phyloP scores from a whole-genome alignment of 2,329 filamentous ascomycete genomes.

The Verticillium longisporum region DNA sequence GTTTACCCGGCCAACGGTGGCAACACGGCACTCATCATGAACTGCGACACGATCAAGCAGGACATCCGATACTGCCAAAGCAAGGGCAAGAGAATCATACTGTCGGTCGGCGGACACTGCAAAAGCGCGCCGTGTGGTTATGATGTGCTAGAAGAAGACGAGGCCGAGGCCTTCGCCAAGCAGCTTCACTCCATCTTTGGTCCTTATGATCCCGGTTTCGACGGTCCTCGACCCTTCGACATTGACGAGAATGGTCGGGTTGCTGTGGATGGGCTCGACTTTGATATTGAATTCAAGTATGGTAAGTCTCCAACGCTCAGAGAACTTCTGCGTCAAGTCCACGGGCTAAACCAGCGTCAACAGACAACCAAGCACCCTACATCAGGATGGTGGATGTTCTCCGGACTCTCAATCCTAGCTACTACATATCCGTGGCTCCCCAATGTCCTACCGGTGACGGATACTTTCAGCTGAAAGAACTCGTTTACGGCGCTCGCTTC shows the following conservation, averaged over 20 bases:
- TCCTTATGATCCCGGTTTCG: slow-evolving; percentile 21
- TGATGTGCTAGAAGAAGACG: slow-evolving; percentile 20
- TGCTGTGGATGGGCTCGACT: slow-evolving; percentile 33
- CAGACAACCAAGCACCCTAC: slow-evolving; percentile 24
- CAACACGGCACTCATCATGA: slow-evolving; percentile 22
- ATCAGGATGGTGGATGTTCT: slow-evolving; percentile 29
- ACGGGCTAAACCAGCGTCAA: background rate
- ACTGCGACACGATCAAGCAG: slow-evolving; percentile 27
- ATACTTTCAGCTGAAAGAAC: slow-evolving; percentile 24
- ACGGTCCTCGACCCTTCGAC: slow-evolving; percentile 32
- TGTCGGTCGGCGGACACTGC: slow-evolving; percentile 30
- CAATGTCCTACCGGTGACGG: slow-evolving; percentile 28
- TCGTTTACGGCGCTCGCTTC: slow-evolving; percentile 33
- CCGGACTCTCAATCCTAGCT: slow-evolving; percentile 20
- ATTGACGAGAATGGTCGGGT: slow-evolving; percentile 15
- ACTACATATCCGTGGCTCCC: slow-evolving; percentile 35
- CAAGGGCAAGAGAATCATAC: slow-evolving; percentile 33
- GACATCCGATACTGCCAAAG: slow-evolving; percentile 34
- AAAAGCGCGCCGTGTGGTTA: slow-evolving; percentile 22
- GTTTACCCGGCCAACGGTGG: slow-evolving; percentile 11
- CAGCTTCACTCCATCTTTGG: slow-evolving; percentile 32
- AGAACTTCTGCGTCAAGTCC: background rate
- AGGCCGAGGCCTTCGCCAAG: slow-evolving; percentile 27
- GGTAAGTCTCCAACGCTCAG: slow-evolving; percentile 15
- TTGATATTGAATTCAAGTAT: slow-evolving; percentile 29